Base-by-base conservation (phyloP, 805 yeast genomes). In the Metschnikowia matae region DNA sequence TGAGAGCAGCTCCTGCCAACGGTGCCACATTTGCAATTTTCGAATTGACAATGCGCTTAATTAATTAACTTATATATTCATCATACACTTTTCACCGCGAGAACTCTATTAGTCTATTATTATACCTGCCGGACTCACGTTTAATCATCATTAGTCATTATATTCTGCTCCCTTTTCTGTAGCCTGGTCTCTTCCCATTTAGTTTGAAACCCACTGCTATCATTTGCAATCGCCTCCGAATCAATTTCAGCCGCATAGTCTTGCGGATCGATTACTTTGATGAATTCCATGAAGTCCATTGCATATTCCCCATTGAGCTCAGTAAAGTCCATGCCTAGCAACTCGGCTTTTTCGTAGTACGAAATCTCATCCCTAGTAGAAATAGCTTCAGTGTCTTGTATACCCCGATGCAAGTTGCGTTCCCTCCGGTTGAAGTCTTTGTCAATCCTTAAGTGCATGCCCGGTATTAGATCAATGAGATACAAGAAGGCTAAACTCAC, bases 1-100 rank as follows among this genome's bases (percentile, higher is more conserved):
- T 94, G 56, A 85, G 99, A 71, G 98, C 99, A 45, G 96, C 96
- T 3, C 99, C 99, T 0, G 99, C 95, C 3, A 95, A 94, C 65
- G 99, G 96, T 39, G 96, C 95, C 31, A 95, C 99, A 0, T 94
- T 94, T 70, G 85, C 89, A 40, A 90, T 95, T 2, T 94, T 94
- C 66, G 99, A 94, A 68, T 69, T 86, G 46, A 87, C 96, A 4
- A 85, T 91, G 87, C 82, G 96, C 70, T 58, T 74, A 26, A 63
- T 81, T 41, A 73, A 66, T 51, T 77, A 55, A 54, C 29, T 26
- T 26, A 26, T 20, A 21, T 2, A 14, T 17, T 20, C 11, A 17
- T 20, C 23, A 42, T 33, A n/a, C 10, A 42, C 37, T 21, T 20
- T 42, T 34, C 14, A 8, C 31, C 8, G 29, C 37, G 21, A 42